Percentiles rank a stretch among this genome's conserved stretches.
These are phyloP conservation scores for Eleusine coracana DNA, from an alignment of 176 grass and related monocot species.

Conservation along the genomic window DNA sequence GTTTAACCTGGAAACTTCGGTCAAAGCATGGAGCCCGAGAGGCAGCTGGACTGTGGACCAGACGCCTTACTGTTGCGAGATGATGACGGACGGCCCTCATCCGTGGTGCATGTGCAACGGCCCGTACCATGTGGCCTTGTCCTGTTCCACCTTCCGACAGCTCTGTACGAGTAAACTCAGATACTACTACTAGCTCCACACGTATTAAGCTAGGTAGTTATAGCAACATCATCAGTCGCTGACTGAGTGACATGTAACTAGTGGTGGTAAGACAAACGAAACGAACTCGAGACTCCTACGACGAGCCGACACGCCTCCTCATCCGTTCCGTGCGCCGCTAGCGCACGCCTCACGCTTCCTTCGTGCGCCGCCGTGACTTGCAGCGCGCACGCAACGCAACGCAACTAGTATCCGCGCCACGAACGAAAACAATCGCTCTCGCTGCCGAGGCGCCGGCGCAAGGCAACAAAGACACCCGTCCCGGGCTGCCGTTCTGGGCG, in stretches of 20 bases:
- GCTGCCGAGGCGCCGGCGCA: not conserved
- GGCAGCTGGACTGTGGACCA: not conserved
- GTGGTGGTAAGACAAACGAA: not conserved
- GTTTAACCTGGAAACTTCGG: not conserved
- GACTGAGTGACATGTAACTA: too few species aligned
- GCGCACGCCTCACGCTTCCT: slow-evolving; percentile 24
- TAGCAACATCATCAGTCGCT: too few species aligned
- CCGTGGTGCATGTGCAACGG: not conserved
- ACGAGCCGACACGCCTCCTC: not conserved
- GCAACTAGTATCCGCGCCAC: not conserved
- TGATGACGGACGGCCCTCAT: not conserved
- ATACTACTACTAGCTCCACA: too few species aligned
- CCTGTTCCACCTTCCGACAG: not conserved
- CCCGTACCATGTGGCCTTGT: not conserved
- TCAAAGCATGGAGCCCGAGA: not conserved
- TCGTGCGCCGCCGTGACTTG: slow-evolving; percentile 5
- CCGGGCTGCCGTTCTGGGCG: slow-evolving; percentile 8
- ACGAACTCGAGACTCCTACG: not conserved
- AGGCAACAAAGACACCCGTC: not conserved
- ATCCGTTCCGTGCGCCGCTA: not conserved
- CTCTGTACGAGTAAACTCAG: not conserved
- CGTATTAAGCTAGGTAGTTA: too few species aligned
- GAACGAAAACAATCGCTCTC: not conserved
- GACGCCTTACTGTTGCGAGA: not conserved
- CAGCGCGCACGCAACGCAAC: not conserved